Conservation (phyloP, 2,329 filamentous ascomycete genomes). For the Periconia sp. region DNA sequence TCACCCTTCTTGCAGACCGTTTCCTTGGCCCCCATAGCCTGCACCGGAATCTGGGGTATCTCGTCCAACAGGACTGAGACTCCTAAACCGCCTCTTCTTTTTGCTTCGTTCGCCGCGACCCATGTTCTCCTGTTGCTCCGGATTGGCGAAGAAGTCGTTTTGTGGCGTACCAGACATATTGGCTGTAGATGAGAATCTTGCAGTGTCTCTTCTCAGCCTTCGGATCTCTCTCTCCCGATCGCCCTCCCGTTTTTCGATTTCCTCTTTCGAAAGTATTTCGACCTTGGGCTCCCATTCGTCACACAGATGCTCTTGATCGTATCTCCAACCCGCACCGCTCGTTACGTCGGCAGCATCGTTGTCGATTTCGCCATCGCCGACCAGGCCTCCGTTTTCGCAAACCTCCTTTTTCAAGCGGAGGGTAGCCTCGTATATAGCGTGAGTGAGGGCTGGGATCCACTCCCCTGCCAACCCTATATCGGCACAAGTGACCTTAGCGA, state of each 20-base stretch:
- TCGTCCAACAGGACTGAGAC: slow-evolving; percentile 78
- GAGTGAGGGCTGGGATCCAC: slow-evolving; percentile 92
- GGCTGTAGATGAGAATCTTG: slow-evolving; percentile 83
- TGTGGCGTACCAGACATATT: slow-evolving; percentile 74
- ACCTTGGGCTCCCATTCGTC: slow-evolving; percentile 56
- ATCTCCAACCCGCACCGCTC: slow-evolving; percentile 91
- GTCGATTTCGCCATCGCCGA: slow-evolving; percentile 75
- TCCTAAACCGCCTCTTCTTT: slow-evolving; percentile 91
- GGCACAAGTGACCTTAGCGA: slow-evolving; percentile 88
- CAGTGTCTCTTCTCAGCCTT: slow-evolving; percentile 84
- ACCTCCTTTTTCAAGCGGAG: slow-evolving; percentile 93
- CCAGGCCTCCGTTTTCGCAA: slow-evolving; percentile 84
- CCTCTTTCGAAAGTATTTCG: slow-evolving; percentile 77
- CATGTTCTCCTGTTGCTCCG: slow-evolving; percentile 70
- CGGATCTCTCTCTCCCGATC: slow-evolving; percentile 91
- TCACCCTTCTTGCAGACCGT: slow-evolving; percentile 53
- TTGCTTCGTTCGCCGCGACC: slow-evolving; percentile 90
- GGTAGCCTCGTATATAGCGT: slow-evolving; percentile 95
- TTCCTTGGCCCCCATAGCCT: slow-evolving; percentile 69
- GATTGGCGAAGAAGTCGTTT: slow-evolving; percentile 62
- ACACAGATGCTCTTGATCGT: slow-evolving; percentile 85
- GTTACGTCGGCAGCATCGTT: slow-evolving; percentile 78
- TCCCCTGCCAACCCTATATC: slow-evolving; percentile 88
- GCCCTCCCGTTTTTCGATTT: slow-evolving; percentile 95
- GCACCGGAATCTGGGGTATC: slow-evolving; percentile 76